Evolutionary conservation across 495 filamentous ascomycete species (phyloP).

Genomic region (Geoglossum glabrum): DNA sequence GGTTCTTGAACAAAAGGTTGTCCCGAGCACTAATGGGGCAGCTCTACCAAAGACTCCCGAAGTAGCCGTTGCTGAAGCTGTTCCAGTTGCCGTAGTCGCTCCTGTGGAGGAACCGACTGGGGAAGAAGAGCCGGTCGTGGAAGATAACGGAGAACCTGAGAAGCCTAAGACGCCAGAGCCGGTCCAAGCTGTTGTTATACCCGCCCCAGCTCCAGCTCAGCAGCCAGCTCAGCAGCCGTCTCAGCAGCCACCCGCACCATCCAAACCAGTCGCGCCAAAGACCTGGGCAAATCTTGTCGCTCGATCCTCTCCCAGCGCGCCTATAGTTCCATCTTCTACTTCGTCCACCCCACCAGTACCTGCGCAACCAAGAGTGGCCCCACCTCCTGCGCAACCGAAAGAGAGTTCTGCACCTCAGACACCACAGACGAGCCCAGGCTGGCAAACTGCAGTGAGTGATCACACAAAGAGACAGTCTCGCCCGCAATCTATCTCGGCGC

Average conservation of each 20-base stretch:
- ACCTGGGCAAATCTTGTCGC: slow-evolving; percentile 78
- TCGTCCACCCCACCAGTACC: slow-evolving; percentile 23
- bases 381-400: slow-evolving; percentile 15
- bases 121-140: slow-evolving; percentile 16
- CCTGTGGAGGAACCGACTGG: slow-evolving; percentile 13
- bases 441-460: slow-evolving; percentile 61
- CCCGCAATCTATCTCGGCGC: slow-evolving; percentile 28
- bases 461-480: slow-evolving; percentile 66
- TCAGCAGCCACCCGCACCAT: slow-evolving; percentile 23
- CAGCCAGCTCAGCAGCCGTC: too few relatives aligned
- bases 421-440: slow-evolving; percentile 35
- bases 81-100: slow-evolving; percentile 13
- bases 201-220: slow-evolving; percentile 26
- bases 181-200: slow-evolving; percentile 25
- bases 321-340: slow-evolving; percentile 21
- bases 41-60: slow-evolving; percentile 8
- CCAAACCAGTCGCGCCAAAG: slow-evolving; percentile 32
- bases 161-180: slow-evolving; percentile 32
- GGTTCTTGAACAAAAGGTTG: slow-evolving; percentile 4
- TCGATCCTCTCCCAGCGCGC: slow-evolving; percentile 20
- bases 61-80: slow-evolving; percentile 9
- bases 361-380: slow-evolving; percentile 12
- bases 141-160: slow-evolving; percentile 19
- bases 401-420: slow-evolving; percentile 22
- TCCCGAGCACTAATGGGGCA: slow-evolving; percentile 12